These are phyloP conservation scores for Podaxis pistillaris DNA, from an alignment of 768 basidiomycete genomes.

Conservation along the genomic window DNA sequence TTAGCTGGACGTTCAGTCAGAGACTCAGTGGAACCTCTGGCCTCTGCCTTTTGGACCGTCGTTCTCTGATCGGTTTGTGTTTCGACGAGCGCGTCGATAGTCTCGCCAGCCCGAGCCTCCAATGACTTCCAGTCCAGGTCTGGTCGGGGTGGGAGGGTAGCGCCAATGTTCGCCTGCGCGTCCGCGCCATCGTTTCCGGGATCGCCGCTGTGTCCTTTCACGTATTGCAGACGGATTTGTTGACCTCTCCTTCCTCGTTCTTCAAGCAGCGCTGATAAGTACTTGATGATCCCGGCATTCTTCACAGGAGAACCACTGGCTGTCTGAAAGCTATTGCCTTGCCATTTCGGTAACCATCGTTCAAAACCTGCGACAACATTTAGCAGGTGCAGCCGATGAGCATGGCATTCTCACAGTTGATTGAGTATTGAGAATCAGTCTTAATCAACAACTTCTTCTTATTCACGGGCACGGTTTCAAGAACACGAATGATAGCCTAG, in stretches of 20 bases:
- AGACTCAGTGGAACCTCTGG: neutral
- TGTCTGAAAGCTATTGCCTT: slow-evolving; percentile 46
- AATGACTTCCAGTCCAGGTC: slow-evolving; percentile 64
- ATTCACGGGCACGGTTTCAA: slow-evolving; percentile 67
- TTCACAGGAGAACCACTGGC: slow-evolving; percentile 57
- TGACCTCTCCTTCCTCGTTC: slow-evolving; percentile 51
- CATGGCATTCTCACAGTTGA: slow-evolving; percentile 53
- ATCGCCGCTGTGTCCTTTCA: slow-evolving; percentile 76
- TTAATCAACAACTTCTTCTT: slow-evolving; percentile 67
- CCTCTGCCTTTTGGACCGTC: neutral
- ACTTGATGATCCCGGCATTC: slow-evolving; percentile 70
- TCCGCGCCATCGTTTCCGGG: slow-evolving; percentile 90
- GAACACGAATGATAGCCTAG: slow-evolving; percentile 80
- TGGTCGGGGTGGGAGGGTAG: slow-evolving; percentile 30
- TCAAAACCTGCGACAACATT: slow-evolving; percentile 53
- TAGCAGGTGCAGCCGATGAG: slow-evolving; percentile 4
- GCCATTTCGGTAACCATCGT: slow-evolving; percentile 72
- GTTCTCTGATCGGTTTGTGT: neutral
- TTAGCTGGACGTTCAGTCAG: slow-evolving; percentile 2
- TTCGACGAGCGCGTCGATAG: neutral
- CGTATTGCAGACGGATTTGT: slow-evolving; percentile 61
- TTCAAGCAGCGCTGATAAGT: slow-evolving; percentile 62
- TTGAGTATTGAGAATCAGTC: slow-evolving; percentile 85
- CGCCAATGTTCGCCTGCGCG: slow-evolving; percentile 60
- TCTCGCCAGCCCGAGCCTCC: slow-evolving; percentile 15